Evolutionary conservation across 352 stramenopile genomes (phyloP).

Genomic region (Pythium scleroteichum): DNA sequence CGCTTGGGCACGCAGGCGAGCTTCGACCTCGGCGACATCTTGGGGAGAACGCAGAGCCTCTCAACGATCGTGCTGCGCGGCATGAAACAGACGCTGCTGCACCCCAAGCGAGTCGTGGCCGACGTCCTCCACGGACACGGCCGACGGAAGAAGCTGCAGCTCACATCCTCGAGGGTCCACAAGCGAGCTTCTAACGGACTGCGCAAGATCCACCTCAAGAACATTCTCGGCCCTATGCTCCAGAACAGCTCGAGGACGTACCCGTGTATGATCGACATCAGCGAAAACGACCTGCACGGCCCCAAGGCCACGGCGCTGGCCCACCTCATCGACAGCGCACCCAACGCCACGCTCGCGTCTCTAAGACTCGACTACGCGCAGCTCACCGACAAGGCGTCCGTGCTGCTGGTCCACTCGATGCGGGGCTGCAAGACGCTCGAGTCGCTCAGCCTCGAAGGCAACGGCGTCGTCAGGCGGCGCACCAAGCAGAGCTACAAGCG

Average conservation of each 20-base stretch:
- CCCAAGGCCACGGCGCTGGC: constrained; percentile 48
- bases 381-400: constrained; percentile 57
- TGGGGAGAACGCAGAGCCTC: constrained; percentile 68
- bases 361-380: constrained; percentile 57
- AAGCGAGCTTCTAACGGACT: constrained; percentile 32
- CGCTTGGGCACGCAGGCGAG: constrained; percentile 53
- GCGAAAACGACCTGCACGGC: constrained; percentile 72
- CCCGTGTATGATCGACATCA: constrained; percentile 61
- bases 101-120: constrained; percentile 6
- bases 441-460: constrained; percentile 71
- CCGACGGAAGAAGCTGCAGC: neutral
- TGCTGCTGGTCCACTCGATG: constrained; percentile 63
- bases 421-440: constrained; percentile 48
- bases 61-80: constrained; percentile 58
- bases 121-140: constrained; percentile 1
- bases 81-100: constrained; percentile 40
- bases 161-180: neutral
- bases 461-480: constrained; percentile 49
- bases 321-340: constrained; percentile 48
- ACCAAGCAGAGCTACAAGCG: constrained; percentile 25
- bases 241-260: constrained; percentile 45
- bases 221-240: constrained; percentile 70
- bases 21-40: constrained; percentile 52
- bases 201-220: constrained; percentile 46
- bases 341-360: constrained; percentile 38